A percentile compares a stretch with the other conserved stretches of the same genome.
Evolutionary conservation across 73 alveolate genomes (phyloP).

Genomic region (Tetrahymena malaccensis): DNA sequence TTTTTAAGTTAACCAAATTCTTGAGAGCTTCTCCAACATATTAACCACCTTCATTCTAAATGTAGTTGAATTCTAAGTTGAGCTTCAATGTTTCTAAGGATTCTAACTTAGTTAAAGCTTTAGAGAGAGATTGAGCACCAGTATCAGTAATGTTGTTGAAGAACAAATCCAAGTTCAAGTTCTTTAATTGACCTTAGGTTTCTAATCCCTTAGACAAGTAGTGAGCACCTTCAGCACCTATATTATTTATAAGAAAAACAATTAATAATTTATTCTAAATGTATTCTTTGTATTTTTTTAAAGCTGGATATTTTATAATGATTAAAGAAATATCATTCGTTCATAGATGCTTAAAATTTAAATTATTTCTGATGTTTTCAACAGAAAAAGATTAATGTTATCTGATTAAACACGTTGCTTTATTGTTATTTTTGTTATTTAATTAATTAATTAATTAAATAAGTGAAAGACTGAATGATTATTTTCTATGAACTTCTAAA

Average conservation of each 20-base stretch:
- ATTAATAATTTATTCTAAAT: neutral
- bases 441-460: too few relatives aligned
- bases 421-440: too few relatives aligned
- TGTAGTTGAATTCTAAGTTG: conserved; percentile 37
- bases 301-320: neutral
- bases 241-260: neutral
- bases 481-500: too few relatives aligned
- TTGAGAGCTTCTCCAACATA: conserved; percentile 9
- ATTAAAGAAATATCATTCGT: too few relatives aligned
- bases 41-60: conserved; percentile 26
- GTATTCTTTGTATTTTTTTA: neutral
- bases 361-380: neutral
- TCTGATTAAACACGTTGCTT: neutral
- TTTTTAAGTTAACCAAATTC: neutral
- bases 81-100: neutral
- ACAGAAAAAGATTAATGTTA: neutral
- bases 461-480: too few relatives aligned
- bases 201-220: conserved; percentile 31
- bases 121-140: conserved; percentile 33
- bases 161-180: conserved; percentile 14
- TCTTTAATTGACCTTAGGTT: conserved; percentile 3
- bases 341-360: too few relatives aligned
- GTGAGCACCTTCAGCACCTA: conserved; percentile 19
- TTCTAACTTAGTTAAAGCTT: conserved; percentile 1
- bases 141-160: conserved; percentile 29